Conservation (phyloP, 2,329 filamentous ascomycete genomes). For the Xylariaceae sp. region DNA sequence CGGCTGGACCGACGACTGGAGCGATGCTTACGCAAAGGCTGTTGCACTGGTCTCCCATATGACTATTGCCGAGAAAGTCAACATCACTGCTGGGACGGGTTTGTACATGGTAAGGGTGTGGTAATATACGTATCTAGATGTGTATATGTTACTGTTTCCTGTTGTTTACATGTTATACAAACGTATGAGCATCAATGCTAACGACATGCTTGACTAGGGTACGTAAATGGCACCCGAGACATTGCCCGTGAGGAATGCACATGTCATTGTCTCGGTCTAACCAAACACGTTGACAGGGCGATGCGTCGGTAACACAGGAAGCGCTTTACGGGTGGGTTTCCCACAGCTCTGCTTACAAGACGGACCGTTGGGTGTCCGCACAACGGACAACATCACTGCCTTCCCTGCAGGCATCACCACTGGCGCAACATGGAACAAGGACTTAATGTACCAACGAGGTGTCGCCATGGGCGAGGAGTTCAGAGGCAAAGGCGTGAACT, state of each 20-base stretch:
- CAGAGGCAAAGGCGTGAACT: slow-evolving; percentile 66
- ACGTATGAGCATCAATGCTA: background rate
- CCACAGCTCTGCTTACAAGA: slow-evolving; percentile 69
- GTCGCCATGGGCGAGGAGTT: slow-evolving; percentile 66
- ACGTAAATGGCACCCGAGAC: slow-evolving; percentile 10
- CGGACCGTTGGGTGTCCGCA: slow-evolving; percentile 63
- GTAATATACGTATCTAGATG: background rate
- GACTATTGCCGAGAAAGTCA: slow-evolving; percentile 77
- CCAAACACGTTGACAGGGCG: slow-evolving; percentile 36
- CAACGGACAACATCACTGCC: slow-evolving; percentile 68
- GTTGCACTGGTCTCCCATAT: slow-evolving; percentile 63
- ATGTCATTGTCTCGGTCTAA: slow-evolving; percentile 5
- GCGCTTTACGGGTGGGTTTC: slow-evolving; percentile 63
- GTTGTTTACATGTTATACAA: background rate
- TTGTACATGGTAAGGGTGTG: slow-evolving; percentile 58
- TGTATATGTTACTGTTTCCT: background rate
- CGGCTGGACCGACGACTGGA: slow-evolving; percentile 66
- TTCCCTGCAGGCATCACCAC: slow-evolving; percentile 76
- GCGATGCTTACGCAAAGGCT: slow-evolving; percentile 64
- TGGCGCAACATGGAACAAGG: slow-evolving; percentile 70
- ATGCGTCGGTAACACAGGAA: slow-evolving; percentile 74
- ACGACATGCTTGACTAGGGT: slow-evolving; percentile 22
- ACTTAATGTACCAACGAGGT: slow-evolving; percentile 62
- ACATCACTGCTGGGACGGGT: slow-evolving; percentile 67
- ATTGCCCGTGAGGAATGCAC: background rate